Evolutionary conservation across 139 green algal genomes (phyloP).

Genomic region (Ulvella scutata): DNA sequence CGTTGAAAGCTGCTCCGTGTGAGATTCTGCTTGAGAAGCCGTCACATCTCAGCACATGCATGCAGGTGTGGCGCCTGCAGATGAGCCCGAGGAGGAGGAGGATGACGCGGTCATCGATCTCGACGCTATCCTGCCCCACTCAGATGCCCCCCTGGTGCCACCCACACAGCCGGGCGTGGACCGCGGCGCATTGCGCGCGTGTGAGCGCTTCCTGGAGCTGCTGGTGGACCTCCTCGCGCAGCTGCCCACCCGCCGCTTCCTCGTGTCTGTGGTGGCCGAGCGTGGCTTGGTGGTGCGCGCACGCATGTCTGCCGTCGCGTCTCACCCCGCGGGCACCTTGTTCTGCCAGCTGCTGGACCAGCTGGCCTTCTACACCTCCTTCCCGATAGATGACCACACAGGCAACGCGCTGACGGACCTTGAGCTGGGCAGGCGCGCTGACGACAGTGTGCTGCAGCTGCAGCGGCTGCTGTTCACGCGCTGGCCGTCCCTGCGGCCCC

Average conservation of each 20-base stretch:
- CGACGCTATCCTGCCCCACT: not conserved
- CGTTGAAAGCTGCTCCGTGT: no score
- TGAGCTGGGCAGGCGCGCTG: slow-evolving; percentile 32
- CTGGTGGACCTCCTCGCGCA: slow-evolving; percentile 81
- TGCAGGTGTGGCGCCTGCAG: not conserved
- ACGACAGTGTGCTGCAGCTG: slow-evolving; percentile 36
- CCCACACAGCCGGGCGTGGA: not conserved
- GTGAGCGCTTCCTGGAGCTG: slow-evolving; percentile 80
- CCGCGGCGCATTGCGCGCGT: slow-evolving; percentile 39
- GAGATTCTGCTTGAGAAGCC: no score
- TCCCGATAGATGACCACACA: slow-evolving; percentile 90
- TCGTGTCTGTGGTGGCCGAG: slow-evolving; percentile 67
- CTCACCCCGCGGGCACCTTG: slow-evolving; percentile 13
- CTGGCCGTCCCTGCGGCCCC: slow-evolving; percentile 44
- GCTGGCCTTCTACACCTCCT: slow-evolving; percentile 69
- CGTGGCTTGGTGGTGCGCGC: slow-evolving; percentile 47
- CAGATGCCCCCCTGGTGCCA: not conserved
- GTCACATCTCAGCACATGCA: not conserved
- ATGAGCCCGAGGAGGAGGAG: not conserved
- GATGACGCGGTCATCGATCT: not conserved
- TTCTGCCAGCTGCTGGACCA: slow-evolving; percentile 81
- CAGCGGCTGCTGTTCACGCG: slow-evolving; percentile 82
- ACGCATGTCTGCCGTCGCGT: not conserved
- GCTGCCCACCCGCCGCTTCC: slow-evolving; percentile 73
- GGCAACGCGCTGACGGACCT: slow-evolving; percentile 72